These are phyloP conservation scores for Penicillium digitatum DNA, from an alignment of 2,329 filamentous ascomycete species.

Conservation along the genomic window DNA sequence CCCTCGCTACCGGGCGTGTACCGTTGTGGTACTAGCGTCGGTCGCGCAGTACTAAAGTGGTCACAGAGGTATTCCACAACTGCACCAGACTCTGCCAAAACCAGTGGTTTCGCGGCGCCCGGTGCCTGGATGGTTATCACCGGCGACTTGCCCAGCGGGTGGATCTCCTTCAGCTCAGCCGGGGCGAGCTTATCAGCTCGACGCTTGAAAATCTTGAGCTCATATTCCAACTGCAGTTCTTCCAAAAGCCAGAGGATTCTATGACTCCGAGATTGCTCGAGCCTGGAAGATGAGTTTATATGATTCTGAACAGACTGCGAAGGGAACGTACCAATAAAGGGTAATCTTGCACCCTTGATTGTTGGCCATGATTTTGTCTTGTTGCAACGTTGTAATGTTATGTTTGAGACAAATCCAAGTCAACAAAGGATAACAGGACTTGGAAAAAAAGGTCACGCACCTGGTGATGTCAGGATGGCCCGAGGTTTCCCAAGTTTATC, in stretches of 20 bases:
- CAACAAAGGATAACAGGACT: not conserved
- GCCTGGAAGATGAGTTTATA: constrained; percentile 51
- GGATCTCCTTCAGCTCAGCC: constrained; percentile 68
- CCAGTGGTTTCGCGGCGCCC: constrained; percentile 45
- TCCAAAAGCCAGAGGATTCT: constrained; percentile 82
- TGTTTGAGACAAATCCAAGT: not conserved
- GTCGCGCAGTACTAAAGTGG: constrained; percentile 48
- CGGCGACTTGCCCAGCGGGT: constrained; percentile 84
- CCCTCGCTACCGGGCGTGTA: constrained; percentile 53
- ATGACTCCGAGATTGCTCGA: constrained; percentile 76
- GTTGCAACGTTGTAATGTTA: not conserved
- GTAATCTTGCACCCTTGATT: constrained; percentile 52
- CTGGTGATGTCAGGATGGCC: constrained; percentile 5
- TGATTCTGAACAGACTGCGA: not conserved
- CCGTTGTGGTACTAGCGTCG: constrained; percentile 48
- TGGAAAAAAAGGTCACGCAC: not conserved
- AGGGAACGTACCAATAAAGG: constrained; percentile 56
- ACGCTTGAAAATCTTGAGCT: constrained; percentile 75
- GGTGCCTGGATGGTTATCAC: constrained; percentile 62
- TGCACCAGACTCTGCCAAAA: constrained; percentile 76
- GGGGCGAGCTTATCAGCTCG: constrained; percentile 64
- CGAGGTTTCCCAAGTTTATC: not conserved
- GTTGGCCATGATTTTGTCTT: constrained; percentile 16
- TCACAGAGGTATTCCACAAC: constrained; percentile 81
- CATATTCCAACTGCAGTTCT: constrained; percentile 73